phyloP scores from a whole-genome alignment of 306 rosid genomes.

The Crataegus laevigata region DNA sequence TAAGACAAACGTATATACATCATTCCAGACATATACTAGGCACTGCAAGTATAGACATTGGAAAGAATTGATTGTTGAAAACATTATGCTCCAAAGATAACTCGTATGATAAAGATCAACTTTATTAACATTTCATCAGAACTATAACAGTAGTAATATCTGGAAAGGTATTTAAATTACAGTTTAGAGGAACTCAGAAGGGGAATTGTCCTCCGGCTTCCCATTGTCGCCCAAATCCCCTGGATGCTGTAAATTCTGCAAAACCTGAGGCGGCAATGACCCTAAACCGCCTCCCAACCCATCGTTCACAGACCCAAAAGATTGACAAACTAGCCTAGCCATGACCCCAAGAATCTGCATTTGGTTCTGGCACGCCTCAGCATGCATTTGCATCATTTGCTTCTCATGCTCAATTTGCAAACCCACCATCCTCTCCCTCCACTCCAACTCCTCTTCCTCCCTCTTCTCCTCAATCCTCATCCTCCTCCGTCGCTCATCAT shows the following conservation, averaged over 20 bases:
- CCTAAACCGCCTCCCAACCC: conserved; percentile 66
- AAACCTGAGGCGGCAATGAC: conserved; percentile 59
- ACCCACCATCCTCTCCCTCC: conserved; percentile 76
- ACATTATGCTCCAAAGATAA: not conserved
- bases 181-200: conserved; percentile 66
- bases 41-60: not conserved
- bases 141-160: not conserved
- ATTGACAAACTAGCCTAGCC: conserved; percentile 69
- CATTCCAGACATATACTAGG: conserved; percentile 1
- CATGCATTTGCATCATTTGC: conserved; percentile 88
- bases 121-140: not conserved
- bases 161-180: not conserved
- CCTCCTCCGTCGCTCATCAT: conserved; percentile 50
- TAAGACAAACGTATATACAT: not conserved
- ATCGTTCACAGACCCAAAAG: conserved; percentile 62
- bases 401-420: conserved; percentile 91
- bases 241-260: conserved; percentile 70
- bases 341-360: conserved; percentile 80
- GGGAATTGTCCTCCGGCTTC: conserved; percentile 79
- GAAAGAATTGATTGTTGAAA: conserved; percentile 1
- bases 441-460: conserved; percentile 84
- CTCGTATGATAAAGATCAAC: not conserved
- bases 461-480: conserved; percentile 67
- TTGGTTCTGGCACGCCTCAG: conserved; percentile 79
- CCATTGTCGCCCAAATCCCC: conserved; percentile 57